phyloP scores from a whole-genome alignment of 371 early-diverging fungal genomes.

The Aphelidium insulamus region DNA sequence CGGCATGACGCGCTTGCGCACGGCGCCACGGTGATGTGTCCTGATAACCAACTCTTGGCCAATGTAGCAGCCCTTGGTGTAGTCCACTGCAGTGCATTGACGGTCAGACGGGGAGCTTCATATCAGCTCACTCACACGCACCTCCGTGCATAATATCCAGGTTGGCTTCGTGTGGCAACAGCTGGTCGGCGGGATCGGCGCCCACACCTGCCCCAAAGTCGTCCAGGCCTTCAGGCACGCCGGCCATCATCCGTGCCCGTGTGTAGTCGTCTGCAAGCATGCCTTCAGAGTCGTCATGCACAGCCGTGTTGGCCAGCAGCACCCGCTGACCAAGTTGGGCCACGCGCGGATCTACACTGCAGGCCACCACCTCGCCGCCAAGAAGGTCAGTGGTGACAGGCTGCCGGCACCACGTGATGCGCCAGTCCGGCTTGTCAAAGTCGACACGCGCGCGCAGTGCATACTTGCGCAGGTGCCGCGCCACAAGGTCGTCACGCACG shows the following conservation, averaged over 20 bases:
- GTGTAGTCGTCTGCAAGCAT: slow-evolving; percentile 32
- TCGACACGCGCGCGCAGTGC: slow-evolving; percentile 49
- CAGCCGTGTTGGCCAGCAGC: slow-evolving; percentile 8
- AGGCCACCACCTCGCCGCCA: slow-evolving; percentile 14
- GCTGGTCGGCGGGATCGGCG: too few relatives aligned
- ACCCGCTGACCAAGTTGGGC: slow-evolving; percentile 33
- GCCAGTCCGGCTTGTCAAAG: slow-evolving; percentile 25
- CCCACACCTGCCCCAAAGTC: slow-evolving; percentile 38
- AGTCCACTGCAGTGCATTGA: slow-evolving; percentile 39
- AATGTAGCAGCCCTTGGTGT: slow-evolving; percentile 89
- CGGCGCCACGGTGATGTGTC: slow-evolving; percentile 83
- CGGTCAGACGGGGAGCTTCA: slow-evolving; percentile 1
- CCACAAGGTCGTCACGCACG: slow-evolving; percentile 18
- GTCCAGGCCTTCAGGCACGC: slow-evolving; percentile 69
- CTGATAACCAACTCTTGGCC: slow-evolving; percentile 94
- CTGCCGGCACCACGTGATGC: slow-evolving; percentile 11
- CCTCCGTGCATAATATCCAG: slow-evolving; percentile 77
- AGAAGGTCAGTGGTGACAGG: slow-evolving; percentile 13
- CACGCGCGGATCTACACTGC: slow-evolving; percentile 21
- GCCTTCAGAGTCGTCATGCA: slow-evolving; percentile 18
- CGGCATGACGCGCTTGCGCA: slow-evolving; percentile 77
- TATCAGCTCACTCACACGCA: slow-evolving; percentile 5
- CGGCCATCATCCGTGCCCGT: slow-evolving; percentile 50
- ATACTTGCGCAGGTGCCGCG: slow-evolving; percentile 53
- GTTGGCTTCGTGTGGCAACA: slow-evolving; percentile 76